Percentiles rank a stretch among this genome's conserved stretches.
Evolutionary conservation across 257 asterid genomes (phyloP).

Genomic region (Solanum dulcamara): DNA sequence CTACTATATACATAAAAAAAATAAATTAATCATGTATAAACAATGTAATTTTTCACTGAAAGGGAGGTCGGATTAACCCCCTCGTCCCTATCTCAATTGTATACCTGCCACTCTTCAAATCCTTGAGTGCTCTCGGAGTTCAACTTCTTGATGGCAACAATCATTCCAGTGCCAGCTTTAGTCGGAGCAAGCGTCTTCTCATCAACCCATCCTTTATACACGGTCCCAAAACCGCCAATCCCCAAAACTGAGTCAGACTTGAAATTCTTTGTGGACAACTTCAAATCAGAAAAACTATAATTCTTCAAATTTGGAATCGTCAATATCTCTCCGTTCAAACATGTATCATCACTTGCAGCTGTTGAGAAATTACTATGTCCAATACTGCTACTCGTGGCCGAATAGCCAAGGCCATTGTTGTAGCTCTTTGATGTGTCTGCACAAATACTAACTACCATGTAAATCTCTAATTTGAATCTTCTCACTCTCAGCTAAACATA

Average conservation of each 20-base stretch:
- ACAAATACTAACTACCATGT: not conserved
- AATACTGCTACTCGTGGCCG: constrained; percentile 19
- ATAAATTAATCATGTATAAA: too few relatives aligned
- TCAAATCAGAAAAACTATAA: constrained; percentile 26
- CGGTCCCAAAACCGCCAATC: constrained; percentile 42
- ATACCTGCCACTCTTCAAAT: constrained; percentile 47
- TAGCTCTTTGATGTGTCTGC: constrained; percentile 39
- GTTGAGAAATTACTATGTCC: constrained; percentile 26
- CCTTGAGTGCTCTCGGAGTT: constrained; percentile 36
- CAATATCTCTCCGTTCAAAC: constrained; percentile 23
- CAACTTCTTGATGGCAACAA: constrained; percentile 43
- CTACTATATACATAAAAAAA: too few relatives aligned
- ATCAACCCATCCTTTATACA: constrained; percentile 45
- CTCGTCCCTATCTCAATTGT: not conserved
- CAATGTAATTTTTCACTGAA: not conserved
- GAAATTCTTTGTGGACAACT: constrained; percentile 30
- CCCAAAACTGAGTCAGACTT: constrained; percentile 35
- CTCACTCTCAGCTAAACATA: not conserved
- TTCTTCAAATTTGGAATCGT: constrained; percentile 17
- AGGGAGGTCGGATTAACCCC: not conserved
- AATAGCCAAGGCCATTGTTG: constrained; percentile 19
- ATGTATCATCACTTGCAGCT: constrained; percentile 19
- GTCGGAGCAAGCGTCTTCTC: constrained; percentile 31
- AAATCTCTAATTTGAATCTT: not conserved
- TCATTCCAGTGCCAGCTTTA: constrained; percentile 22